Evolutionary conservation across 192 early-diverging fungal species (phyloP).

Genomic region (Borealophlyctis nickersoniae): DNA sequence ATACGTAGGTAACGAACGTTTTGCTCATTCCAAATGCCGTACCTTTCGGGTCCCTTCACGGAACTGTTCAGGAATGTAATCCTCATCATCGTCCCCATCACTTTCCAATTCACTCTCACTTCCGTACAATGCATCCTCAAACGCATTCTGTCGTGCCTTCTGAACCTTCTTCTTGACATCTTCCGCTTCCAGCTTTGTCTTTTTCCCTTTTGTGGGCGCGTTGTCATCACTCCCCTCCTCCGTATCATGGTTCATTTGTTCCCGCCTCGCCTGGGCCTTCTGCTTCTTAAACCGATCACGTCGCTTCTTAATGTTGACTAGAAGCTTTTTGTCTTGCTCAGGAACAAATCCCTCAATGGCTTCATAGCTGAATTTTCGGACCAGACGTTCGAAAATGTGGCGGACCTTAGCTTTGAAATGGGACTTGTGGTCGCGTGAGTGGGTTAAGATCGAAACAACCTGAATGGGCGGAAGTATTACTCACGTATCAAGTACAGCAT

Average conservation of each 20-base stretch:
- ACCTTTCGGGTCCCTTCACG: too few relatives aligned
- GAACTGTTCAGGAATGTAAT: conserved; percentile 50
- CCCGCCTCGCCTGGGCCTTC: conserved; percentile 49
- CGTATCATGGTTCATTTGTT: conserved; percentile 38
- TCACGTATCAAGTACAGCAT: conserved; percentile 16
- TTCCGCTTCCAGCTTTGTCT: conserved; percentile 7
- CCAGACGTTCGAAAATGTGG: conserved; percentile 89
- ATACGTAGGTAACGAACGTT: conserved; percentile 2
- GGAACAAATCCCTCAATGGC: conserved; percentile 76
- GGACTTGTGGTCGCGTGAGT: conserved; percentile 82
- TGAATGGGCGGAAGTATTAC: conserved; percentile 23
- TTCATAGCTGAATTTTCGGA: conserved; percentile 81
- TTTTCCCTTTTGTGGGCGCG: conserved; percentile 31
- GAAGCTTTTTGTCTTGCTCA: conserved; percentile 81
- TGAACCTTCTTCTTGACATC: conserved; percentile 24
- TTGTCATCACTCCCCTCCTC: conserved; percentile 47
- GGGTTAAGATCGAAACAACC: conserved; percentile 64
- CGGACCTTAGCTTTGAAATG: conserved; percentile 88
- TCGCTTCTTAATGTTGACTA: conserved; percentile 90
- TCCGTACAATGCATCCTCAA: conserved; percentile 89
- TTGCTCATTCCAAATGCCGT: conserved; percentile 14
- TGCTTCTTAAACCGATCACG: conserved; percentile 79
- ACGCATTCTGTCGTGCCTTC: conserved; percentile 44
- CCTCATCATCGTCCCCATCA: conserved; percentile 66
- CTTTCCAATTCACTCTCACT: conserved; percentile 84